Evolutionary conservation across 2,329 filamentous ascomycete genomes (phyloP), one percentile per base, ranked within the genome.

Genomic region (Samsoniella hepiali): DNA sequence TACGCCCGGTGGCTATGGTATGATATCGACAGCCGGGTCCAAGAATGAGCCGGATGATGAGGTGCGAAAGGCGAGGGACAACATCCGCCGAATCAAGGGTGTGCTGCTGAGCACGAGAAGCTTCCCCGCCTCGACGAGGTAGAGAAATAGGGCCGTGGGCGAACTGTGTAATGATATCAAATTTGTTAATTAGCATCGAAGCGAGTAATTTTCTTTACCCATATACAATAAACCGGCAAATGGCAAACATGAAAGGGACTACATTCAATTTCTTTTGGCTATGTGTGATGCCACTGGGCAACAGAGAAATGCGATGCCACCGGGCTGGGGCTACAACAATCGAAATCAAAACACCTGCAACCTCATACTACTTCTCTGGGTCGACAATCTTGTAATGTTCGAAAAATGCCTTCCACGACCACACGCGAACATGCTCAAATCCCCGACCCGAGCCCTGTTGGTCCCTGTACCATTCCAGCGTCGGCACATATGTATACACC

Each of bases 11-110:
- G 67, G 72, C 56, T 74, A 75, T 64, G 77, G 80, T 62, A 65
- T 80, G 59, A 80, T 82, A 66, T 77, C 44, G 27, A 40, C 34
- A 3, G 34, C 78, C 15, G 76, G 76, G 22, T 75, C 73, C 36
- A 79, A 73, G 67, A 74, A 75, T 57, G 86, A 86, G 69, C 82
- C 83, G 36, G 83, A 87, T 65, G 90, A 94, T 74, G 89, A 91
- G 75, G 87, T 92, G 69, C 86, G 86, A 66, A 86, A 84, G 71
- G 81, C 91, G 27, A 91, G 90, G 76, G 86, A 86, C 67, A 90
- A 89, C 65, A 93, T 96, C 58, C 80, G 91, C 67, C 84, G 89
- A 63, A 85, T 95, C 49, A 96, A 96, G 78, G 91, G 91, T 1
- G 84, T 91, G 11, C 78, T 95, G 68, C 75, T 96, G 63, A 91